Percentiles rank a stretch among this genome's conserved stretches.
These are phyloP conservation scores for Lipomyces orientalis DNA, from an alignment of 805 yeast species.

Conservation along the genomic window DNA sequence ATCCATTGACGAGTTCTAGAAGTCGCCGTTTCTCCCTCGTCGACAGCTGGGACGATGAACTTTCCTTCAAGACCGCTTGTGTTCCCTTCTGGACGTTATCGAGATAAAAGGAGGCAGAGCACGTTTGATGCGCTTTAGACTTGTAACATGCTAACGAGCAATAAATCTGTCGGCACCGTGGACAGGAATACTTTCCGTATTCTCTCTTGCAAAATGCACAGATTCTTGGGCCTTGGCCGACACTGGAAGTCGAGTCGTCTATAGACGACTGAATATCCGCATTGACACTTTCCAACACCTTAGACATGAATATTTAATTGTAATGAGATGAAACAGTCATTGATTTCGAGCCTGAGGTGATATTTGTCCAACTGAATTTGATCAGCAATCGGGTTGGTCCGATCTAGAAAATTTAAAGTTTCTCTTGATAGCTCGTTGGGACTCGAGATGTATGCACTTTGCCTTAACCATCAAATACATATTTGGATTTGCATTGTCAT, in stretches of 20 bases:
- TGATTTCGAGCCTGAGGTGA: background rate
- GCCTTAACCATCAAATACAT: background rate
- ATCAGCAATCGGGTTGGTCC: background rate
- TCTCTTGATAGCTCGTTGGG: background rate
- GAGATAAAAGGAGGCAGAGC: slow-evolving; percentile 22
- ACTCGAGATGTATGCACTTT: background rate
- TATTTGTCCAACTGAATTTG: too few relatives aligned
- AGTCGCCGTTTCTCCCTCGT: slow-evolving; percentile 23
- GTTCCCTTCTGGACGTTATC: slow-evolving; percentile 10
- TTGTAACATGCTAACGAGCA: slow-evolving; percentile 31
- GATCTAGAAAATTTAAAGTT: background rate
- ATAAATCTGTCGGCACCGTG: slow-evolving; percentile 28
- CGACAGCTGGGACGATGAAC: background rate
- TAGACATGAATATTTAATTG: slow-evolving; percentile 1
- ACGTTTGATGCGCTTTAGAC: slow-evolving; percentile 16
- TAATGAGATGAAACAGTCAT: background rate
- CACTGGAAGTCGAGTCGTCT: background rate
- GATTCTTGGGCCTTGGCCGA: slow-evolving; percentile 5
- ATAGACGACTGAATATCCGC: slow-evolving; percentile 3
- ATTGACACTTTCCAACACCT: background rate
- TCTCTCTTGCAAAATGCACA: slow-evolving; percentile 14
- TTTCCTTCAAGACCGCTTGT: background rate
- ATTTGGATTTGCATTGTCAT: background rate
- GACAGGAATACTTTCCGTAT: slow-evolving; percentile 32
- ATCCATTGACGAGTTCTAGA: slow-evolving; percentile 29